Base-by-base conservation (phyloP, 192 early-diverging fungal species). In the Linnemannia hyalina region DNA sequence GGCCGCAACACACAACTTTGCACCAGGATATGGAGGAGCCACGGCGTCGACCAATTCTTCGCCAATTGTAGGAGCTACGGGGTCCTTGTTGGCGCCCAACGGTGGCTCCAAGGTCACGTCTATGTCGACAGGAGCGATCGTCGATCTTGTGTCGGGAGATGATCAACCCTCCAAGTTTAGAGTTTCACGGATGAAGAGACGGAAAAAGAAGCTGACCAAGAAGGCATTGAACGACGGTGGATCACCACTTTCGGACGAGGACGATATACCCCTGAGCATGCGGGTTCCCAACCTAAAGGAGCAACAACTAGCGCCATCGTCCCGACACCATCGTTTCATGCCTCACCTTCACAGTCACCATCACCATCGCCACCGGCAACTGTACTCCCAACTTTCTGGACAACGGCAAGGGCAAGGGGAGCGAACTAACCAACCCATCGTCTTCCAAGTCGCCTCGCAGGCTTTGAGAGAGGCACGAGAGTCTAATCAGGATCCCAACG, bases 381-480 rank as follows among this genome's bases (percentile, higher is more conserved):
- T 23, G n/a, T 22, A 71, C 72, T 22, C 46, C 8, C 44, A 47
- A 18, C 42, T 73, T n/a, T 40, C 9, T 23, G 38, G 35, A 41
- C 70, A 29, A 71, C 40, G 22, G 22, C 22, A 16, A 71, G 38
- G 0, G 41, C 22, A 16, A 42, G 38, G 7, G 41, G 70, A 2
- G 20, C 49, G 49, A 52, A 15, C 18, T 18, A 22, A 75, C 18
- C 15, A 6, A 5, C 73, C 47, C 73, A 52, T 54, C 73, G 15
- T 32, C 13, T 32, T 11, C 29, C 9, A 29, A 65, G 26, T 32
- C 29, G 60, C 68, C 29, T 76, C 83, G 18, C 60, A 47, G 7
- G 72, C 75, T 4, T 57, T 86, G 18, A 42, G 41, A 23, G 84
- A 86, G 18, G 84, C 84, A 0, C 70, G 72, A 22, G 44, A 73